Evolutionary conservation across 768 basidiomycete species (phyloP), one percentile per base, ranked within the genome.

Genomic region (Trametes cingulata): DNA sequence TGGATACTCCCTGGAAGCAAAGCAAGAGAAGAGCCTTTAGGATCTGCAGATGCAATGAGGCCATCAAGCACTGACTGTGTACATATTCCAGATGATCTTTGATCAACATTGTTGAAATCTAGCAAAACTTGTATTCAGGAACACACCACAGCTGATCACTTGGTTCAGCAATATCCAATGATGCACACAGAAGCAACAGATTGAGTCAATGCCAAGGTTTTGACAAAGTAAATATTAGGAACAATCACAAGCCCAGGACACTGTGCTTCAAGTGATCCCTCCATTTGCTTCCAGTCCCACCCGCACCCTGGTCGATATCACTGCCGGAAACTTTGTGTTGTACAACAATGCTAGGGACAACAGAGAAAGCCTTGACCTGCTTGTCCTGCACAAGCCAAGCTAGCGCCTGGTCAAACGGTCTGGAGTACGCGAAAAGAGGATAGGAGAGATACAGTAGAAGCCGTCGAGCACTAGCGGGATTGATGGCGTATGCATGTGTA

Each of bases 331-430:
- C 68, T 72, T 90, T 91, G 56, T 82, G 77, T 69, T 92, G 91
- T 1, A 86, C 77, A 15, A 86, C 76, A 17, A 91, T 71, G 61
- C 85, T 87, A 0, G 88, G 88, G 0, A 89, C 84, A 17, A 91
- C 69, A 0, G 86, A 88, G 65, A 80, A 91, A 42, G 82, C 78
- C 52, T 77, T 80, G 43, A 91, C 63, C 43, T 83, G 76, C 8
- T 78, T 77, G 56, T 76, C 84, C 64, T 78, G 72, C 12, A 90
- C 74, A 14, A 92, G 78, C 87, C 87, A 89, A 5, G 84, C 77
- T 17, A 86, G 74, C 2, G 88, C 90, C 63, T 89, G 87, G 67
- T 92, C 91, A 52, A 91, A 79, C 0, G 89, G 85, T 8, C 90
- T 83, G 15, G 88, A 90, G 66, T 89, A 91, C 0, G 90, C 88